Percentiles rank a stretch among this genome's conserved stretches.
phyloP scores from a whole-genome alignment of 2,329 filamentous ascomycete genomes.

The Aspergillus aculeatus region DNA sequence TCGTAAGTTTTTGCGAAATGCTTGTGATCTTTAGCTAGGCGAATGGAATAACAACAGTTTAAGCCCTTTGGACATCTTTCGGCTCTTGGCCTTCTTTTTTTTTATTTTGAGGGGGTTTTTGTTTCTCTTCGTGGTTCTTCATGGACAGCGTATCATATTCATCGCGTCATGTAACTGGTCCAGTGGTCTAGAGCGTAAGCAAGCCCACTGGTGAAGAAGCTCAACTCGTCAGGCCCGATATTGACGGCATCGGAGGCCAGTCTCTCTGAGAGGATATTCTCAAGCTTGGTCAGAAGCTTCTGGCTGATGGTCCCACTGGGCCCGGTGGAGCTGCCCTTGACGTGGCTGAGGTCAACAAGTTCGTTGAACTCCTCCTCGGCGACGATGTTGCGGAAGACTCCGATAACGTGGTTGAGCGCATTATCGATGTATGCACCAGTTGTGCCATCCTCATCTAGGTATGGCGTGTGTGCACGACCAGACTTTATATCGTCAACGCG shows the following conservation, averaged over 20 bases:
- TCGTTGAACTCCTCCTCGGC: constrained; percentile 37
- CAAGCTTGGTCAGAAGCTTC: constrained; percentile 34
- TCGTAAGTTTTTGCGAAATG: constrained; percentile 1
- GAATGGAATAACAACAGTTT: not conserved
- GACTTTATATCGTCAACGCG: constrained; percentile 35
- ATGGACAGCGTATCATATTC: not conserved
- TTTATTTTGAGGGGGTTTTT: not conserved
- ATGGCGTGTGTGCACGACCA: constrained; percentile 33
- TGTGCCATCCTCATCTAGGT: constrained; percentile 32
- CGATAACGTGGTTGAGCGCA: constrained; percentile 39
- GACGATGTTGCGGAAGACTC: constrained; percentile 42
- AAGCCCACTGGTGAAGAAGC: constrained; percentile 42
- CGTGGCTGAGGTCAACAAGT: constrained; percentile 29
- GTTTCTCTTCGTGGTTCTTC: not conserved
- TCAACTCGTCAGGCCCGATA: constrained; percentile 38
- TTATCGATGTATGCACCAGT: constrained; percentile 37
- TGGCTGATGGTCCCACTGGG: constrained; percentile 15
- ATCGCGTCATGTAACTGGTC: constrained; percentile 5
- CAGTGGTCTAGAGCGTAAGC: constrained; percentile 32
- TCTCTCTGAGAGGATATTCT: constrained; percentile 36
- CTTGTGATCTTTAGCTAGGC: not conserved
- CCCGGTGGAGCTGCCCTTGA: constrained; percentile 12
- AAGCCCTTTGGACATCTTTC: not conserved
- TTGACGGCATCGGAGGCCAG: constrained; percentile 30
- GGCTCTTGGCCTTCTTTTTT: not conserved